phyloP scores from a whole-genome alignment of 2,329 filamentous ascomycete species.

The Aspergillus persii region DNA sequence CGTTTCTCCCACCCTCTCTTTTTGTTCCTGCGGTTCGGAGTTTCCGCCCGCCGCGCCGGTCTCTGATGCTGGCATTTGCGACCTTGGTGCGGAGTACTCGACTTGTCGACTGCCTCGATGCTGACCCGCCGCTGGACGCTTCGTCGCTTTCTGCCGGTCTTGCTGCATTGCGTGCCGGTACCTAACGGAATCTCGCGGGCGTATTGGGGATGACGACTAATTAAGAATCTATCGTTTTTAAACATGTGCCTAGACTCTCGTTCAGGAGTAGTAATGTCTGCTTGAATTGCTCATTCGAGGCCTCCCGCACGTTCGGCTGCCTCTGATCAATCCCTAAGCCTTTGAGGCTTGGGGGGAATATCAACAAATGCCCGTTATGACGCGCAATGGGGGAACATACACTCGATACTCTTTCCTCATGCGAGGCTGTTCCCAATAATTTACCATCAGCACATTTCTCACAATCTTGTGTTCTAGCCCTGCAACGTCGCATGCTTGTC shows the following conservation, averaged over 20 bases:
- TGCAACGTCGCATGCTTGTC: conserved; percentile 37
- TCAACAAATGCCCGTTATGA: background rate
- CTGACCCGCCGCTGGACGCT: background rate
- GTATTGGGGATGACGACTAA: background rate
- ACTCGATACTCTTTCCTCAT: conserved; percentile 29
- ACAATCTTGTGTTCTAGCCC: conserved; percentile 49
- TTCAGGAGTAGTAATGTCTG: conserved; percentile 47
- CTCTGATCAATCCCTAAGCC: conserved; percentile 26
- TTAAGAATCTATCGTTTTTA: conserved; percentile 21
- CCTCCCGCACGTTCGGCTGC: conserved; percentile 31
- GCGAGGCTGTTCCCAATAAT: conserved; percentile 42
- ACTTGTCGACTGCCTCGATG: background rate
- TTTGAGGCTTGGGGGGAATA: conserved; percentile 23
- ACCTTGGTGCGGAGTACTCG: background rate
- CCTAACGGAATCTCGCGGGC: background rate
- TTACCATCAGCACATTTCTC: conserved; percentile 44
- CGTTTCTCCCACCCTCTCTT: too few relatives aligned
- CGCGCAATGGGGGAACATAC: conserved; percentile 24
- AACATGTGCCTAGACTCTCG: conserved; percentile 47
- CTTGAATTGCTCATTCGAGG: conserved; percentile 42
- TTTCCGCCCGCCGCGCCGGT: too few relatives aligned
- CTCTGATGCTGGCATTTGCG: too few relatives aligned
- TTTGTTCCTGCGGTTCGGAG: too few relatives aligned
- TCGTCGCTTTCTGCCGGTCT: background rate
- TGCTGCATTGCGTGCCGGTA: background rate